phyloP scores from a whole-genome alignment of 768 basidiomycete species.

The Leccinum subgranulosum region DNA sequence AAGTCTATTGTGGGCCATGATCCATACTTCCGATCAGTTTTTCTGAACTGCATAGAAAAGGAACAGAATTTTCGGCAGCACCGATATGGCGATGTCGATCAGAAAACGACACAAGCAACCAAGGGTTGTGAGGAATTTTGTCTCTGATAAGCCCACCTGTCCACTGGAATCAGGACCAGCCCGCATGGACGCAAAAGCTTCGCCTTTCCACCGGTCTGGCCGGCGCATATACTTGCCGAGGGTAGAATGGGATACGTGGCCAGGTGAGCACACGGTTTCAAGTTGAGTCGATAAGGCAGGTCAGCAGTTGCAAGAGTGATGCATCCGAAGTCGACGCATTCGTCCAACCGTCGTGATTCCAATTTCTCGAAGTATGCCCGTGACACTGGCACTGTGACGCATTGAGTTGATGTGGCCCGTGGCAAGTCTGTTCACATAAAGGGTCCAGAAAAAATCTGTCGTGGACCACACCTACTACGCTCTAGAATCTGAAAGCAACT shows the following conservation, averaged over 20 bases:
- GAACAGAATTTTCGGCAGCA: background rate
- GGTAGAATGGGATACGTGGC: background rate
- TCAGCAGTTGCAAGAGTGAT: background rate
- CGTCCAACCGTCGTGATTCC: background rate
- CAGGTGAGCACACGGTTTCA: background rate
- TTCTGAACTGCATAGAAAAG: background rate
- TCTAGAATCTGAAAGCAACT: background rate
- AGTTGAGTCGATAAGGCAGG: background rate
- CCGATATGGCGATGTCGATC: background rate
- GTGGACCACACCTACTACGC: background rate
- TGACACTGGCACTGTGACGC: too few species aligned
- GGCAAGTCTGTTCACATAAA: background rate
- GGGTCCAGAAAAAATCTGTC: background rate
- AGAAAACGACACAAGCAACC: slow-evolving; percentile 1
- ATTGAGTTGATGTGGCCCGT: background rate
- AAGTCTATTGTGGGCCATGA: background rate
- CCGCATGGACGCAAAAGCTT: slow-evolving; percentile 5
- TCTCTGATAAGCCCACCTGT: background rate
- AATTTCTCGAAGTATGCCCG: background rate
- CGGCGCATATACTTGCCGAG: background rate
- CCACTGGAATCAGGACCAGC: background rate
- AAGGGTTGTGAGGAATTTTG: background rate
- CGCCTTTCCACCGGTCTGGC: background rate
- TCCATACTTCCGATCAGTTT: background rate
- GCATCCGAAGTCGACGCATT: background rate